These are phyloP conservation scores for Beauveria bassiana DNA, from an alignment of 2,329 filamentous ascomycete genomes.

Conservation along the genomic window DNA sequence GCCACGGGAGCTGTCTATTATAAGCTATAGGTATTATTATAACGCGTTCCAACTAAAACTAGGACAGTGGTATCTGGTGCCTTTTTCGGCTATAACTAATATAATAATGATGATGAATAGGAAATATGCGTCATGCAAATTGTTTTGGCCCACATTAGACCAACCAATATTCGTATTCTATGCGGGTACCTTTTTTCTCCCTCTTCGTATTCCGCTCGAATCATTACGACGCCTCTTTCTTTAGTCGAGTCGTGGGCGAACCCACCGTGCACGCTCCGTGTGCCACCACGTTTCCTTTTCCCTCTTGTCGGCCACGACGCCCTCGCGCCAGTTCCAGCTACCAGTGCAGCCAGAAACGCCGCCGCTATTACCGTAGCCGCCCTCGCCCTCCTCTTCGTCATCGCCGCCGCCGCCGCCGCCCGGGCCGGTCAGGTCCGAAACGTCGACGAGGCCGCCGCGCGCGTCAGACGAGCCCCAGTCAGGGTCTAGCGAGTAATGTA, in stretches of 20 bases:
- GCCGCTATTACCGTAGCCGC: neutral
- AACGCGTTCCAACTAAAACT: neutral
- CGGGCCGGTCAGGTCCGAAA: slow-evolving; percentile 42
- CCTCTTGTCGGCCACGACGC: slow-evolving; percentile 33
- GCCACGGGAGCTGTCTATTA: neutral
- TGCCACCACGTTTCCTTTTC: slow-evolving; percentile 45
- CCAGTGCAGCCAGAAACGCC: slow-evolving; percentile 31
- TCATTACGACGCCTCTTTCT: too few relatives aligned
- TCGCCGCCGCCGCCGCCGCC: neutral
- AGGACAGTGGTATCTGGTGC: slow-evolving; percentile 1
- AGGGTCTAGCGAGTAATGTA: slow-evolving; percentile 53
- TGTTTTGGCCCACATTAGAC: neutral
- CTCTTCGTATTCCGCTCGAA: neutral
- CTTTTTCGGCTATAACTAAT: neutral
- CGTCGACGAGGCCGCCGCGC: slow-evolving; percentile 46
- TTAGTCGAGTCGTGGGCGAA: slow-evolving; percentile 12
- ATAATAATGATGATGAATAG: neutral
- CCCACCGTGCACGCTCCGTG: slow-evolving; percentile 40
- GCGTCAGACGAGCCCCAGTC: slow-evolving; percentile 50
- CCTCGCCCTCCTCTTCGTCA: slow-evolving; percentile 9
- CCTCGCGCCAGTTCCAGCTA: slow-evolving; percentile 36
- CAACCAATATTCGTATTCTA: neutral
- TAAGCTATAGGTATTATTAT: neutral
- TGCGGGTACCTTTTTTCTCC: neutral
- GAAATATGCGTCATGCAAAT: neutral